These are phyloP conservation scores for Paracoccidioides brasiliensis DNA, from an alignment of 2,329 filamentous ascomycete genomes.

Conservation along the genomic window DNA sequence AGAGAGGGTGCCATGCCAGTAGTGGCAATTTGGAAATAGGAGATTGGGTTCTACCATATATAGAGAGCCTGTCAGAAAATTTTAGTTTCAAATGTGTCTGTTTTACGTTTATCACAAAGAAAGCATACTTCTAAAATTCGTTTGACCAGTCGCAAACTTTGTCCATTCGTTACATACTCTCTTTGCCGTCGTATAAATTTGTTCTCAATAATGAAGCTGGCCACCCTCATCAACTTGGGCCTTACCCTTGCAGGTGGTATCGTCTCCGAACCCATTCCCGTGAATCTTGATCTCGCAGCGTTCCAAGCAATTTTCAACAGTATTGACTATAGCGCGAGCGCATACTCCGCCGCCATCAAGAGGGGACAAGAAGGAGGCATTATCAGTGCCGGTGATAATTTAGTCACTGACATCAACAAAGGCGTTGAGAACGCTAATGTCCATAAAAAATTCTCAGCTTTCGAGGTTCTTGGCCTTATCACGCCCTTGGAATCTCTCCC, in stretches of 20 bases:
- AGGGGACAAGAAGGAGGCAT: constrained; percentile 13
- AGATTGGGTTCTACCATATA: too few species aligned
- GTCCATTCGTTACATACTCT: constrained; percentile 1
- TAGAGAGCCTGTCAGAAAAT: too few species aligned
- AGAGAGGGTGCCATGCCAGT: too few species aligned
- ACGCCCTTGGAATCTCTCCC: constrained; percentile 18
- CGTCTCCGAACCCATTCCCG: constrained; percentile 3
- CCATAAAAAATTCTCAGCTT: constrained; percentile 13
- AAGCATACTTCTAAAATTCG: neutral
- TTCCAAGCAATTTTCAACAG: neutral
- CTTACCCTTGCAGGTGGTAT: constrained; percentile 6
- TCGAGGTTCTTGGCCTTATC: constrained; percentile 19
- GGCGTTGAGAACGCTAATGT: constrained; percentile 17
- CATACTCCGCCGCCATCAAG: constrained; percentile 16
- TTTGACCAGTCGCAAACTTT: neutral
- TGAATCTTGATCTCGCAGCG: constrained; percentile 6
- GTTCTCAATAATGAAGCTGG: constrained; percentile 9
- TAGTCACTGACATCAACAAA: constrained; percentile 17
- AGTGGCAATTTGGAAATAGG: too few species aligned
- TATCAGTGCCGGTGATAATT: constrained; percentile 14
- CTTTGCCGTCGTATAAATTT: neutral
- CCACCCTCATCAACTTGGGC: constrained; percentile 8
- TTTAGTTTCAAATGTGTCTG: neutral
- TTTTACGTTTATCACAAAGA: neutral
- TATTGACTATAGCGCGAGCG: constrained; percentile 12